Percentiles rank a stretch among this genome's conserved stretches.
Evolutionary conservation across 192 early-diverging fungal genomes (phyloP).

Genomic region (Rhizoclosmatium sp.): DNA sequence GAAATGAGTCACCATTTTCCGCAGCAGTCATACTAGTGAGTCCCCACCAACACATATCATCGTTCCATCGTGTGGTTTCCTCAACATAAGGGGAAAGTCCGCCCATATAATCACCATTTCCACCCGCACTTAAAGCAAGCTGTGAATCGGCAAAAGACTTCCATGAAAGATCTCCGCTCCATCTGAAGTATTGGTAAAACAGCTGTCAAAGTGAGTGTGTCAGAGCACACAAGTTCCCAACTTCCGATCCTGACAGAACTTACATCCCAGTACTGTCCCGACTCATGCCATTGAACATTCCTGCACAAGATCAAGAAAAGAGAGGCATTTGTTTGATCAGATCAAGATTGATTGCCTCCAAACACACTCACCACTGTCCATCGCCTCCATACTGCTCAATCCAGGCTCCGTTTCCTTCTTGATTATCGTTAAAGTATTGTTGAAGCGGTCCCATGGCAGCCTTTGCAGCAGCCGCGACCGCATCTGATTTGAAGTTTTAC

Average conservation of each 20-base stretch:
- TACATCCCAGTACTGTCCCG: constrained; percentile 27
- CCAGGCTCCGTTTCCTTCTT: constrained; percentile 16
- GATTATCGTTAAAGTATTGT: background rate
- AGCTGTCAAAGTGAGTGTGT: too few species aligned
- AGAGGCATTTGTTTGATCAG: background rate
- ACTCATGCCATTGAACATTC: constrained; percentile 29
- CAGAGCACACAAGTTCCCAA: background rate
- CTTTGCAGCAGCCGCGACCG: constrained; percentile 12
- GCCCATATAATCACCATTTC: constrained; percentile 15
- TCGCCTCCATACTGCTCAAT: background rate
- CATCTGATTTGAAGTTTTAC: background rate
- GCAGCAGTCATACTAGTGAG: constrained; percentile 42
- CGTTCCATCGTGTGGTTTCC: constrained; percentile 49
- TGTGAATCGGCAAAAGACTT: constrained; percentile 1
- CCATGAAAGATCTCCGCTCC: constrained; percentile 18
- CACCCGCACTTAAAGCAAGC: background rate
- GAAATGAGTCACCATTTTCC: constrained; percentile 51
- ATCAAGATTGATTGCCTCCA: background rate
- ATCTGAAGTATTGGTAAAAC: constrained; percentile 18
- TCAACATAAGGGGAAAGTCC: constrained; percentile 9
- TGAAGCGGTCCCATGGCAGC: constrained; percentile 6
- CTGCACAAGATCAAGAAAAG: background rate
- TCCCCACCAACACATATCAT: constrained; percentile 59
- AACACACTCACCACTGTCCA: background rate
- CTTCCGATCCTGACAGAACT: background rate